Evolutionary conservation across 345 rosid genomes (phyloP).

Genomic region (Syzygium grande): DNA sequence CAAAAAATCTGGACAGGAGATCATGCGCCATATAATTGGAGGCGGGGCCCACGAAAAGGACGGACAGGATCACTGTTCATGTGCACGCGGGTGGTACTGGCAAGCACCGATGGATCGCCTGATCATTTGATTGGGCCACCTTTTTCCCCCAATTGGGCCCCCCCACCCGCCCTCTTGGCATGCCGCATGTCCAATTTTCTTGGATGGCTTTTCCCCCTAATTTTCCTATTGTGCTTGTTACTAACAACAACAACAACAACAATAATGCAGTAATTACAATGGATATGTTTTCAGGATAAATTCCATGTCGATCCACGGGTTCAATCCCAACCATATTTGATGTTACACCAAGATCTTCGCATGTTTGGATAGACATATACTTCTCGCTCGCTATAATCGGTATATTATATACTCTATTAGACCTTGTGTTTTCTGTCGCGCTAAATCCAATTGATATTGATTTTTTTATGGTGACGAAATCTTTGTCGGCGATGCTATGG

Average conservation of each 20-base stretch:
- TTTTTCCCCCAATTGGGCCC: neutral
- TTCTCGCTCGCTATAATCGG: accelerated
- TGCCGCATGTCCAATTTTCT: neutral
- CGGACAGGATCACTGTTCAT: neutral
- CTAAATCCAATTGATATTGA: neutral
- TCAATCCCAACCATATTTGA: neutral
- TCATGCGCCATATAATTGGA: neutral
- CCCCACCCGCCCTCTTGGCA: neutral
- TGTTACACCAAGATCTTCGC: accelerated
- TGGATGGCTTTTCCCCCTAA: neutral
- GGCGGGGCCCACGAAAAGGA: neutral
- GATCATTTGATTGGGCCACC: neutral
- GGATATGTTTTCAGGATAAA: neutral
- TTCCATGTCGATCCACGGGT: neutral
- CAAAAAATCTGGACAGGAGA: neutral
- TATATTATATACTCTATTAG: neutral
- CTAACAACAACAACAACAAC: neutral
- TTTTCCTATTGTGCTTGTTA: neutral
- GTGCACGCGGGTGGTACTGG: neutral
- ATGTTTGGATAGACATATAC: neutral
- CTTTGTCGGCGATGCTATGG: neutral
- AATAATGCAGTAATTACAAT: neutral
- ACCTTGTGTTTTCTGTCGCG: accelerated
- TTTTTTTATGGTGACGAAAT: neutral
- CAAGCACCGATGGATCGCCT: neutral